Percentiles rank a stretch among this genome's conserved stretches.
Evolutionary conservation across 805 yeast species (phyloP).

Genomic region (Tetrapisispora nanseiensis): DNA sequence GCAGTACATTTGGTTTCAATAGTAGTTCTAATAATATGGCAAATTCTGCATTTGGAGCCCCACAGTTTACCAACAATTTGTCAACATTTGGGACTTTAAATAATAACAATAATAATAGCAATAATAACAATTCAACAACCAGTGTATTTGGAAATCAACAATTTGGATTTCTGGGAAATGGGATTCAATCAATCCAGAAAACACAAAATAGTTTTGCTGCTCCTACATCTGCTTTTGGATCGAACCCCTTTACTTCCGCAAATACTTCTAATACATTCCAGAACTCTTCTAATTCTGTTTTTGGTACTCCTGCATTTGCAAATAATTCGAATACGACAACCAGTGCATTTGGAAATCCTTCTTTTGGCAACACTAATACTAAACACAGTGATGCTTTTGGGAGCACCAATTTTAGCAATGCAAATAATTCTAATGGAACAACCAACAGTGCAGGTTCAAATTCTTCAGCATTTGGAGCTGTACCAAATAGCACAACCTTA

Average conservation of each 20-base stretch:
- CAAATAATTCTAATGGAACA: neutral
- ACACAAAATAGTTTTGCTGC: too few species aligned
- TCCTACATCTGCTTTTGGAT: neutral
- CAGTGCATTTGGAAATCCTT: conserved; percentile 17
- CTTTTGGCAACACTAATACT: conserved; percentile 9
- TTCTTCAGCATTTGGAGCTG: too few species aligned
- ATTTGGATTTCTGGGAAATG: conserved; percentile 7
- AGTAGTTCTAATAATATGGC: neutral
- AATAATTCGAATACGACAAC: neutral
- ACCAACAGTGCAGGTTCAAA: conserved; percentile 12
- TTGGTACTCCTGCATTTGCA: conserved; percentile 17
- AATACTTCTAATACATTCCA: conserved; percentile 11
- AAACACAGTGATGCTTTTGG: conserved; percentile 6
- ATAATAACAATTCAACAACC: neutral
- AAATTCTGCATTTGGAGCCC: conserved; percentile 16
- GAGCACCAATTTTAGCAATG: neutral
- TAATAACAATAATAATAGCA: conserved; percentile 4
- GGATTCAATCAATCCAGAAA: too few species aligned
- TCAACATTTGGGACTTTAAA: conserved; percentile 6
- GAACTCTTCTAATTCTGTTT: conserved; percentile 7
- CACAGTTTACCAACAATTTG: conserved; percentile 14
- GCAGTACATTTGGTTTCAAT: neutral
- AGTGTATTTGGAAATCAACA: conserved; percentile 19
- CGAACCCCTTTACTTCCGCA: conserved; percentile 4
- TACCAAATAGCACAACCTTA: too few species aligned